Evolutionary conservation across 2,329 filamentous ascomycete genomes (phyloP).

Genomic region (Tolypocladium tropicale): DNA sequence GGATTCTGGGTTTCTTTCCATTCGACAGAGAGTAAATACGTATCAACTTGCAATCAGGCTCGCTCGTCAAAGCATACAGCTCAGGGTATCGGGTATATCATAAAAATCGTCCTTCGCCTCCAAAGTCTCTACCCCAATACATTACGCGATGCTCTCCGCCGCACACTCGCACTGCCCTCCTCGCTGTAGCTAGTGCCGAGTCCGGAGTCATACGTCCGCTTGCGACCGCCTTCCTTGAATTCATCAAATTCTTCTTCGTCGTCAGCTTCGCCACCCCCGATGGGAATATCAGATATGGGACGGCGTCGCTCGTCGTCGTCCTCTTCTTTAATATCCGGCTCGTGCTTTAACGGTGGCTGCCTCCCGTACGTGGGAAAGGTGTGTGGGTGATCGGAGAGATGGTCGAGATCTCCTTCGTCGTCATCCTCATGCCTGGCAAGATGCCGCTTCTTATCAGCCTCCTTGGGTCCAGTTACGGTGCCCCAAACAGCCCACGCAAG

Average conservation of each 20-base stretch:
- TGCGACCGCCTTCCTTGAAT: conserved; percentile 18
- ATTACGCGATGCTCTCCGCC: conserved; percentile 19
- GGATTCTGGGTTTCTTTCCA: too few relatives aligned
- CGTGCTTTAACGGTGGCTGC: conserved; percentile 30
- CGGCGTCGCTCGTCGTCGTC: conserved; percentile 12
- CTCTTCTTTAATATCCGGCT: conserved; percentile 26
- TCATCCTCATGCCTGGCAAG: conserved; percentile 8
- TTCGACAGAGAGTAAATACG: background rate
- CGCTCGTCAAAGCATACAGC: background rate
- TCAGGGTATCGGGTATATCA: background rate
- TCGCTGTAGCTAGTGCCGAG: conserved; percentile 44
- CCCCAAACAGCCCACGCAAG: conserved; percentile 52
- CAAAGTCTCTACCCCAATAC: background rate
- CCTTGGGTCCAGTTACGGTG: conserved; percentile 18
- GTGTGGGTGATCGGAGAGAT: conserved; percentile 29
- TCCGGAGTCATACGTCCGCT: conserved; percentile 31
- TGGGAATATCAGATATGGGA: conserved; percentile 21
- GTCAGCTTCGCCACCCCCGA: conserved; percentile 31
- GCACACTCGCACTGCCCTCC: conserved; percentile 19
- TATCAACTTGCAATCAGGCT: background rate
- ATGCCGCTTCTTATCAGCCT: conserved; percentile 5
- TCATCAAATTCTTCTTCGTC: conserved; percentile 33
- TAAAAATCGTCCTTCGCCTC: background rate
- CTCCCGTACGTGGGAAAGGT: conserved; percentile 32
- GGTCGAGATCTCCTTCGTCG: conserved; percentile 16